Base-by-base conservation (phyloP, 257 asterid genomes). In the Ehretia macrophylla region DNA sequence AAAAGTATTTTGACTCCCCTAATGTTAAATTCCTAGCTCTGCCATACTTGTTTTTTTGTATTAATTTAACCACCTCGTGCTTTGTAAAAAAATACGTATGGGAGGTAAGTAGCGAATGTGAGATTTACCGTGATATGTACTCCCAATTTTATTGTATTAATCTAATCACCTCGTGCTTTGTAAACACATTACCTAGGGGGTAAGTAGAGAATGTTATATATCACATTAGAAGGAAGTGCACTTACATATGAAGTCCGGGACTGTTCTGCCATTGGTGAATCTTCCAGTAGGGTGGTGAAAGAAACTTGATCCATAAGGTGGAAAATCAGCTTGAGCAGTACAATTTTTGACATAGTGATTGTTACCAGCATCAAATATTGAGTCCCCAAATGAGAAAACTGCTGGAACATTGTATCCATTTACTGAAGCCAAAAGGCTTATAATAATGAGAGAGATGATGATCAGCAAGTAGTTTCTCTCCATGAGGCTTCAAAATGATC, bases 231-330 rank as follows among this genome's bases (percentile, higher is more conserved):
- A 27, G 35, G 35, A 27, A 27, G 35, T 27, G 35, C 3, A 64
- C 85, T 76, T 56, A 85, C 96, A 62, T 12, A 83, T 63, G 72
- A 85, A 85, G 58, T 88, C 95, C 0, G 90, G 73, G 35, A 85
- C 95, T 1, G 83, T 85, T 76, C 95, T 74, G 8, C 96, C 93
- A 52, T 88, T 81, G 40, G 90, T 85, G 78, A 88, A 88, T 63
- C 95, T 79, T 52, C 96, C 96, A 20, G 95, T 88, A 4, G 96
- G 90, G 65, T 18, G 88, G 65, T 69, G 84, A 66, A 88, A 88
- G 80, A 79, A 88, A 48, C 48, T 60, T 14, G 90, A 85, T 27
- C 96, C 96, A 64, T 88, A 85, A 3, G 96, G 95, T 1, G 90
- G 83, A 49, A 85, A 88, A 78, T 88, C 93, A 11, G 96, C 95